Base-by-base conservation (phyloP, 108 stramenopile species). In the Nitzschia sp. region DNA sequence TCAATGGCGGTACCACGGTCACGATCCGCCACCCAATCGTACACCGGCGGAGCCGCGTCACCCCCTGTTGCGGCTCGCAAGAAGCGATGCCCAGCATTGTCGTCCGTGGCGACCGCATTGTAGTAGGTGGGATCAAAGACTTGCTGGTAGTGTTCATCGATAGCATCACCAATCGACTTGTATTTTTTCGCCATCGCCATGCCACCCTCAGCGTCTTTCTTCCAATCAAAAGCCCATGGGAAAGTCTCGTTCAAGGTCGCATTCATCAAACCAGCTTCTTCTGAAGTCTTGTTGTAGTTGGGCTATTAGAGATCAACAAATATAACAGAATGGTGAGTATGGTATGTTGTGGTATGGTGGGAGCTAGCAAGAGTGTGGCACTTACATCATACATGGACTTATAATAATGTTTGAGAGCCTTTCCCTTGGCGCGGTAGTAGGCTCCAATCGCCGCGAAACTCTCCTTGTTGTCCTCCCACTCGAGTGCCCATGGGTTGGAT, bases 21-120 rank as follows among this genome's bases (percentile, higher is more conserved):
- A 53, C 65, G 53, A 53, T 66, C 65, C 3, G 65, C 19, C 32
- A 25, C 52, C 65, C 65, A 66, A 66, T 52, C 50, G 33, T 54
- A 66, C 9, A 17, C 16, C 15, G 27, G 23, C 41, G 62, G 26
- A 30, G 23, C 5, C 3, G 11, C 28, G 5, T 57, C 26, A 27
- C 29, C 55, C 55, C 13, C 31, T 3, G 11, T n/a, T 6, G 29
- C 15, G 28, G 55, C 55, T 33, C 28, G 22, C 55, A 32, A 32
- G n/a, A 29, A 33, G 15, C 55, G 55, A 15, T 27, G 28, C 11
- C n/a, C 28, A 30, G 5, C 55, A 57, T 6, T 4, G n/a, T 45
- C 41, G 23, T 63, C 27, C 15, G 2, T 19, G n/a, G n/a, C n/a
- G 13, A 23, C 38, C 38, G 44, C 45, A 5, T 17, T 19, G 21